Conservation (phyloP, 2,329 filamentous ascomycete genomes). For the Aspergillus arachidicola region DNA sequence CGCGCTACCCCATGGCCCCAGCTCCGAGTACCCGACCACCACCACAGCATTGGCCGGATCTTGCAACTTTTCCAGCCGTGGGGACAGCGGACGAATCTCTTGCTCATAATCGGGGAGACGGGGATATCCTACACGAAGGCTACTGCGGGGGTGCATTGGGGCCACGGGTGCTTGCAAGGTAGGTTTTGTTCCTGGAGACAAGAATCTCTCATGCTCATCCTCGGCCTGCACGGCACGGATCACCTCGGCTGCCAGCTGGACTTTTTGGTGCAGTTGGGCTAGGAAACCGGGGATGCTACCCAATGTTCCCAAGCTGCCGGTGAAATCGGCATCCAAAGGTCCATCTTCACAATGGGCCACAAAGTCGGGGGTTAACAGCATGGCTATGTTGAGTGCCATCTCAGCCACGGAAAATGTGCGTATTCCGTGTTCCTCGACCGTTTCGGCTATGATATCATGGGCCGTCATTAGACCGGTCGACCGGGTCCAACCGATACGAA, state of each 20-base stretch:
- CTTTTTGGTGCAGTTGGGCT: too few relatives aligned
- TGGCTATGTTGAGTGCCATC: slow-evolving; percentile 98
- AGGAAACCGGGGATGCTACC: slow-evolving; percentile 33
- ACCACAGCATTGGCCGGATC: slow-evolving; percentile 98
- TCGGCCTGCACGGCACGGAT: too few relatives aligned
- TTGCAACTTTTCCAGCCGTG: slow-evolving; percentile 71
- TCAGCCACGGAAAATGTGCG: slow-evolving; percentile 98
- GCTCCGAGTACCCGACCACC: slow-evolving; percentile 90
- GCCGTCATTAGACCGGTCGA: slow-evolving; percentile 96
- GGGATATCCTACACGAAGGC: too few relatives aligned
- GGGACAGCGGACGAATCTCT: too few relatives aligned
- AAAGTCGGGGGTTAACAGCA: slow-evolving; percentile 90
- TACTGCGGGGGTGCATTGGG: too few relatives aligned
- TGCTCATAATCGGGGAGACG: too few relatives aligned
- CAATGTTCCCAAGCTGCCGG: slow-evolving; percentile 96
- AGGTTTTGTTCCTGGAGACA: too few relatives aligned
- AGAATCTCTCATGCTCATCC: too few relatives aligned
- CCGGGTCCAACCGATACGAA: slow-evolving; percentile 98
- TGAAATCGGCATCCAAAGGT: slow-evolving; percentile 95
- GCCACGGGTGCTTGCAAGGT: too few relatives aligned
- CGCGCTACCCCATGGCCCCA: slow-evolving; percentile 90
- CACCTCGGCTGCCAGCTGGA: too few relatives aligned
- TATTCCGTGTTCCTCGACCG: slow-evolving; percentile 93
- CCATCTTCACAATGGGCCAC: slow-evolving; percentile 94
- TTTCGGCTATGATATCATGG: slow-evolving; percentile 97